Percentiles rank a stretch among this genome's conserved stretches.
These are phyloP conservation scores for Isochrysis galbana DNA, from an alignment of 78 protist species.

Conservation along the genomic window DNA sequence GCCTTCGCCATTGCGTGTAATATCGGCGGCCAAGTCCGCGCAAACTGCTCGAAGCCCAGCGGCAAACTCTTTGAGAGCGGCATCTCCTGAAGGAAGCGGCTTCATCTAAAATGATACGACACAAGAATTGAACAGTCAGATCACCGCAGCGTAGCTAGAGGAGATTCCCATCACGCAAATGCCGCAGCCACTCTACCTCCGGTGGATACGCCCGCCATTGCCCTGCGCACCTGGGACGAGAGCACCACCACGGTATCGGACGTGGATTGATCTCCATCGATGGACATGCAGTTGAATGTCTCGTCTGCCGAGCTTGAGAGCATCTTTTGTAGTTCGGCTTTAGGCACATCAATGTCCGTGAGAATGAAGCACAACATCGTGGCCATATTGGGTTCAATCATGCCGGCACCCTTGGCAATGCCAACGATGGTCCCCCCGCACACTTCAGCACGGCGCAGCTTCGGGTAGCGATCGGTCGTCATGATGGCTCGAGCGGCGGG, in stretches of 20 bases:
- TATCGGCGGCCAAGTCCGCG: background rate
- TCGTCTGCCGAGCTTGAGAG: background rate
- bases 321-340: background rate
- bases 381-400: constrained; percentile 26
- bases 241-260: background rate
- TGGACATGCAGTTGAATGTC: constrained; percentile 5
- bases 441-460: background rate
- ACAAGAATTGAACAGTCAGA: too few species aligned
- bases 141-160: too few species aligned
- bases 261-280: constrained; percentile 16
- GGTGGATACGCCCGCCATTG: too few species aligned
- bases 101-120: too few species aligned
- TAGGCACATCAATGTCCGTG: constrained; percentile 1
- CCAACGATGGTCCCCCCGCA: background rate
- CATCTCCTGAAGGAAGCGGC: too few species aligned
- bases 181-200: too few species aligned
- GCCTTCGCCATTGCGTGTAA: constrained; percentile 20
- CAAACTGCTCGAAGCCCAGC: background rate
- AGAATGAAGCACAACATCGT: constrained; percentile 9
- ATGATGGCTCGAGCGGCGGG: background rate
- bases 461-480: constrained; percentile 14
- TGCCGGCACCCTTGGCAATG: constrained; percentile 17
- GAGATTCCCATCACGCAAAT: too few species aligned
- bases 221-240: too few species aligned
- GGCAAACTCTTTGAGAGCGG: background rate